Conservation (phyloP, 2,329 filamentous ascomycete species). For the Cordyceps tenuipes region DNA sequence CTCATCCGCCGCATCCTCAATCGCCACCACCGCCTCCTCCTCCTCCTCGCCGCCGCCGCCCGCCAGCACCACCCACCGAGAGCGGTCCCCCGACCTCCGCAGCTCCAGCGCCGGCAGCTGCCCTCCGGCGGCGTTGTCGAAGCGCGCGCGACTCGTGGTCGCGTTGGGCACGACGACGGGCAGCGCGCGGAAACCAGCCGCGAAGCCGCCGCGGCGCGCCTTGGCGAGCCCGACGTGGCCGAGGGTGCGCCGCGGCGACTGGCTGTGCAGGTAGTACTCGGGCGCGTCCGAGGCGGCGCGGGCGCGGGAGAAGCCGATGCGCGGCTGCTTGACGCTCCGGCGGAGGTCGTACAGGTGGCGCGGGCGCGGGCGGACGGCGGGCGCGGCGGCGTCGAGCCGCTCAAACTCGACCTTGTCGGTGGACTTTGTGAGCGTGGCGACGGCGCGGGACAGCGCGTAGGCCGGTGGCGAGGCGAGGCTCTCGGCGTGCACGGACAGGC, state of each 20-base stretch:
- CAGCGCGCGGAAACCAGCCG: neutral
- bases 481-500: neutral
- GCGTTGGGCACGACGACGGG: neutral
- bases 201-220: neutral
- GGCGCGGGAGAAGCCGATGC: neutral
- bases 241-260: neutral
- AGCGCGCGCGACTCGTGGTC: neutral
- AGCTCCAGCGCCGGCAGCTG: neutral
- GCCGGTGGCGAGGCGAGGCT: neutral
- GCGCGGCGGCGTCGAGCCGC: neutral
- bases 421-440: neutral
- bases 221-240: slow-evolving; percentile 4
- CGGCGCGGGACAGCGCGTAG: neutral
- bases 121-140: neutral
- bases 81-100: neutral
- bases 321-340: neutral
- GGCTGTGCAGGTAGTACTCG: slow-evolving; percentile 6
- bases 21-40: neutral
- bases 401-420: neutral
- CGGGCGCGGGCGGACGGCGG: neutral
- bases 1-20: neutral
- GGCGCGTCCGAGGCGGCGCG: neutral
- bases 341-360: slow-evolving; percentile 4
- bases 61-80: neutral
- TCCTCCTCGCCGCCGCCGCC: neutral